Evolutionary conservation across 2,329 filamentous ascomycete genomes (phyloP), one percentile per base, ranked within the genome.

Genomic region (Sclerotinia nivalis): DNA sequence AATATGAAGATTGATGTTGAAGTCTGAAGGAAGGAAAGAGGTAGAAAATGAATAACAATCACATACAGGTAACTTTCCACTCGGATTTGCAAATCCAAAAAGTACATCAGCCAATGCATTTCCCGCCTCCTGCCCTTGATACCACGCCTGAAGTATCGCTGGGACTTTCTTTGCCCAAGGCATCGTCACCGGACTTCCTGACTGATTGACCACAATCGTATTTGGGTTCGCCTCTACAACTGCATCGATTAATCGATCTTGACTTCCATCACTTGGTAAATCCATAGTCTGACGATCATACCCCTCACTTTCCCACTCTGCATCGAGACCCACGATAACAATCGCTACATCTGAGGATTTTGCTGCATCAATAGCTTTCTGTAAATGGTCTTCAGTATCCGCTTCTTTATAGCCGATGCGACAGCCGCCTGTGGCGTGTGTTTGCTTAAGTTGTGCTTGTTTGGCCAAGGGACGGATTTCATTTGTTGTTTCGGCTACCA

Each of bases 291-390:
- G 81, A 60, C 89, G 85, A 76, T 92, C 90, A 71, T 91, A 91
- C 1, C 90, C 90, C 78, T 92, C 90, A 1, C 89, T 91, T 76
- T 93, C 90, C 89, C 89, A 93, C 77, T 93, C 90, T 8, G 87
- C 87, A 77, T 92, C 90, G 0, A 92, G 82, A 1, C 90, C 90
- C 13, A 91, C 86, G 62, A 92, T 84, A 1, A 93, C 84, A 9
- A 93, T 81, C 2, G 89, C 90, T 20, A 91, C 87, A 75, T 92
- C 89, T 0, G 88, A 87, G 2, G 83, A 82, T 71, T 82, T 85
- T 12, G 90, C 90, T 1, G 84, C 82, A 28, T 87, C 83, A 5
- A 90, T 86, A 0, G 90, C 90, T 76, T 91, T 84, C 72, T 89
- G 84, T n/a, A 91, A 82, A 72, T 87, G 86, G 74, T 88, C 84